A percentile compares a stretch with the other conserved stretches of the same genome.
Conservation (phyloP, 1,139 yeast genomes). For the Taphrina confusa region DNA sequence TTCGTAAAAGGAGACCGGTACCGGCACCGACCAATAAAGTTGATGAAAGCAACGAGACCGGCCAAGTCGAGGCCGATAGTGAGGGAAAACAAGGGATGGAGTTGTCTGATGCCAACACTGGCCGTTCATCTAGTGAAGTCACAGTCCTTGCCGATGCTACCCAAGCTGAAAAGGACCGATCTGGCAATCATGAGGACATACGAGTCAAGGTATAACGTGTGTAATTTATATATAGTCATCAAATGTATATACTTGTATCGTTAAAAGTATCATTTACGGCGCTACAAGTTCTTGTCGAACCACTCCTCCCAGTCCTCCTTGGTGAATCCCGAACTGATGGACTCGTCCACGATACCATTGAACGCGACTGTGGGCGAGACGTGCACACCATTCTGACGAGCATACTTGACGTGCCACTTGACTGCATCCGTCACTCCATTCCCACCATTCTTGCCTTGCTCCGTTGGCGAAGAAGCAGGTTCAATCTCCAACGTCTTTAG, state of each 20-base stretch:
- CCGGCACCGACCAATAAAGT: no score
- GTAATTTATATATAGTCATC: no score
- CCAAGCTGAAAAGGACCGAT: no score
- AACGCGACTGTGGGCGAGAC: conserved; percentile 80
- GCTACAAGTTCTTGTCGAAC: conserved; percentile 16
- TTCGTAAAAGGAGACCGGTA: background rate
- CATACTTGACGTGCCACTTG: conserved; percentile 24
- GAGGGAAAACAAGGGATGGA: no score
- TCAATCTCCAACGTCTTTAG: conserved; percentile 44
- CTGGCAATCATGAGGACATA: no score
- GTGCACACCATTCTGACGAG: conserved; percentile 77
- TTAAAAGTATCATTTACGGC: background rate
- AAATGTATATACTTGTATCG: no score
- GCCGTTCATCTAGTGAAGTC: no score
- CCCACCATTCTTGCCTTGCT: conserved; percentile 54
- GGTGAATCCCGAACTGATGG: conserved; percentile 40
- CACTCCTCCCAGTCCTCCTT: conserved; percentile 40
- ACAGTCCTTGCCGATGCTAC: no score
- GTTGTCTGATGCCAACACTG: no score
- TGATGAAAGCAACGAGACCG: no score
- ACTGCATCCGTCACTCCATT: conserved; percentile 47
- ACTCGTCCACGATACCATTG: conserved; percentile 59
- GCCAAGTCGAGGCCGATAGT: no score
- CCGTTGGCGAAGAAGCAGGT: conserved; percentile 40
- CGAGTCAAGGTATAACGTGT: no score